A percentile compares a stretch with the other conserved stretches of the same genome.
Evolutionary conservation across 192 early-diverging fungal genomes (phyloP).

Genomic region (Backusella sp.): DNA sequence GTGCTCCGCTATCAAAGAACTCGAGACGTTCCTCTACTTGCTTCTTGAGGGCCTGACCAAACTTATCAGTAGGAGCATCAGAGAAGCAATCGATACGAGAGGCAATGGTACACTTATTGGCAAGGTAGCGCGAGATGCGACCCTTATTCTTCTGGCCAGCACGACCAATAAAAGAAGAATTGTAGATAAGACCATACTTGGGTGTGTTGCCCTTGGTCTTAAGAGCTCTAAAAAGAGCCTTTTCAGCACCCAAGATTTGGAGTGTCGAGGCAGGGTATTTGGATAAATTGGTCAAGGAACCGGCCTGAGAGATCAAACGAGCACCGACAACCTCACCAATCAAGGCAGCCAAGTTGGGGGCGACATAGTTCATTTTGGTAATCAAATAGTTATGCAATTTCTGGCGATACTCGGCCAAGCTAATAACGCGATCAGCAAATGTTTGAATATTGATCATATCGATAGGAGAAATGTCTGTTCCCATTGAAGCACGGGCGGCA

Average conservation of each 20-base stretch:
- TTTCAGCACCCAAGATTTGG: slow-evolving; percentile 97
- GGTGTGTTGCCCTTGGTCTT: slow-evolving; percentile 97
- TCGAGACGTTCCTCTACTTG: slow-evolving; percentile 95
- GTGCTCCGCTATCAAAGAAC: slow-evolving; percentile 90
- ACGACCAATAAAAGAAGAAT: slow-evolving; percentile 93
- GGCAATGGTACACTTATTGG: slow-evolving; percentile 98
- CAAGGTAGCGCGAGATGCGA: slow-evolving; percentile 94
- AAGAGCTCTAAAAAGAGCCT: slow-evolving; percentile 95
- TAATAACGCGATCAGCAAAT: slow-evolving; percentile 90
- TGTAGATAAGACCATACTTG: slow-evolving; percentile 97
- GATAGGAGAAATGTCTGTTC: slow-evolving; percentile 93
- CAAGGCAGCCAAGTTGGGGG: slow-evolving; percentile 93
- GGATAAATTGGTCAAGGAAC: slow-evolving; percentile 93
- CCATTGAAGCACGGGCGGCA: slow-evolving; percentile 96
- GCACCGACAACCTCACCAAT: slow-evolving; percentile 97
- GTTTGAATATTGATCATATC: slow-evolving; percentile 95
- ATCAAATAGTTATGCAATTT: slow-evolving; percentile 87
- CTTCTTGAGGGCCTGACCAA: slow-evolving; percentile 87
- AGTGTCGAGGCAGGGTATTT: slow-evolving; percentile 98
- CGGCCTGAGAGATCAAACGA: slow-evolving; percentile 95
- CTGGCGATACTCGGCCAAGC: slow-evolving; percentile 92
- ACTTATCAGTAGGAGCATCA: slow-evolving; percentile 80
- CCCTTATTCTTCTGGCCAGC: slow-evolving; percentile 98
- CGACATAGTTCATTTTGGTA: slow-evolving; percentile 93
- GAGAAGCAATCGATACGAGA: slow-evolving; percentile 95